These are phyloP conservation scores for Rhizophagus clarus DNA, from an alignment of 192 early-diverging fungal species.

Conservation along the genomic window DNA sequence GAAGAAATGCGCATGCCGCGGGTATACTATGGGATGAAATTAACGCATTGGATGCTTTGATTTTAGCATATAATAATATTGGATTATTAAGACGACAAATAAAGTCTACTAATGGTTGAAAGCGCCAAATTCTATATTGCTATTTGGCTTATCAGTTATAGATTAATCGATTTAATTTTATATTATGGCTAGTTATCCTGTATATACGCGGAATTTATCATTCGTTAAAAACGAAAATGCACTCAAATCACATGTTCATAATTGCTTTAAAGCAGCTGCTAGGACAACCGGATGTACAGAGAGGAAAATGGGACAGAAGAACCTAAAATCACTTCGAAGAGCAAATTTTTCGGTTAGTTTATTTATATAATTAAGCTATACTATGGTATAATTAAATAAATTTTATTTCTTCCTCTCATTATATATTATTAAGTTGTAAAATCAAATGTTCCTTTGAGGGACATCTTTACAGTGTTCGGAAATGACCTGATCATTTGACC, in stretches of 20 bases:
- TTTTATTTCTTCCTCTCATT: too few species aligned
- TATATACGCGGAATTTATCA: slow-evolving; percentile 56
- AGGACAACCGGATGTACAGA: slow-evolving; percentile 47
- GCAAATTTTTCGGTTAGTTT: slow-evolving; percentile 57
- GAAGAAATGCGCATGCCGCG: too few species aligned
- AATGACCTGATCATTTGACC: too few species aligned
- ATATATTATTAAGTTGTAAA: too few species aligned
- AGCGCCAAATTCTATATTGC: slow-evolving; percentile 37
- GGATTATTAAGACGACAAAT: slow-evolving; percentile 80
- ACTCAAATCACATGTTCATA: slow-evolving; percentile 52
- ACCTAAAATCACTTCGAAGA: slow-evolving; percentile 52
- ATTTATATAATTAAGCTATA: too few species aligned
- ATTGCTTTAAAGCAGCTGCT: slow-evolving; percentile 65
- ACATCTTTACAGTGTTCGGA: background rate
- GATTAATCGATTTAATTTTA: too few species aligned
- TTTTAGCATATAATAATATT: too few species aligned
- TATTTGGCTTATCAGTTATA: background rate
- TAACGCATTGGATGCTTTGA: too few species aligned
- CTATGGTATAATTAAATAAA: too few species aligned
- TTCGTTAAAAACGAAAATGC: slow-evolving; percentile 51
- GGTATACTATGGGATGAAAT: too few species aligned
- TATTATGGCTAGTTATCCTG: slow-evolving; percentile 59
- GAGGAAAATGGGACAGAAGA: slow-evolving; percentile 51
- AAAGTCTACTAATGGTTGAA: slow-evolving; percentile 64
- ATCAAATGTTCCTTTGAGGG: too few species aligned